Evolutionary conservation across 2,329 filamentous ascomycete species (phyloP), one percentile per base, ranked within the genome.

Genomic region (Ophiosphaerella narmari): DNA sequence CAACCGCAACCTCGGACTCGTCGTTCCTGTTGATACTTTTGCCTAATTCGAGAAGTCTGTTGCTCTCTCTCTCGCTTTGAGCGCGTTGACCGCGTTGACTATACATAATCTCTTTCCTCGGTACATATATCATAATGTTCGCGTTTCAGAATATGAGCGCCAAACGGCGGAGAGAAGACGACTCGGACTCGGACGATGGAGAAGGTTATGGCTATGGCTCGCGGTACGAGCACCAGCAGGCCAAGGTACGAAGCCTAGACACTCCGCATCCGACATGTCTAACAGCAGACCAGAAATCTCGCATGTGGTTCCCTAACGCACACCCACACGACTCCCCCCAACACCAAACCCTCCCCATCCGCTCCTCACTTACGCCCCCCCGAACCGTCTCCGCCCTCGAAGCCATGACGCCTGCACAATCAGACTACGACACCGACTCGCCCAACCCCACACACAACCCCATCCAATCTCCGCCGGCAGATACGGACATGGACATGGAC

Each of bases 401-500:
- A 12, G 59, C 63, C 18, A 60, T 69, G 52, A 72, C 68, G 13
- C 66, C 67, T 5, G 63, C 62, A 31, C 59, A 68, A 14, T 68
- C 64, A 5, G 68, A 68, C 24, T 56, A 66, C 26, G 56, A 54
- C 16, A 53, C 50, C 8, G 50, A 66, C 43, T 70, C 68, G 8
- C 67, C 70, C n/a, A 57, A 55, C n/a, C 57, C 62, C 0, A 49
- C 65, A 18, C 46, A 57, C 7, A 46, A 63, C 33, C 55, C 56
- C 8, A 47, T 49, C 13, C 55, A 65, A 39, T 62, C 61, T 7
- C 63, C 64, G 8, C 60, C 64, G 24, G 56, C 54, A 32, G 47
- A 54, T 24, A 68, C 73, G 24, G 67, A 72, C 42, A 72, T 74
- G 66, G 68, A 72, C 42, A 72, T 74, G 66, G 68, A 71, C 33